A percentile compares a stretch with the other conserved stretches of the same genome.
phyloP scores from a whole-genome alignment of 441 rosid species.

The Lepidium campestre region DNA sequence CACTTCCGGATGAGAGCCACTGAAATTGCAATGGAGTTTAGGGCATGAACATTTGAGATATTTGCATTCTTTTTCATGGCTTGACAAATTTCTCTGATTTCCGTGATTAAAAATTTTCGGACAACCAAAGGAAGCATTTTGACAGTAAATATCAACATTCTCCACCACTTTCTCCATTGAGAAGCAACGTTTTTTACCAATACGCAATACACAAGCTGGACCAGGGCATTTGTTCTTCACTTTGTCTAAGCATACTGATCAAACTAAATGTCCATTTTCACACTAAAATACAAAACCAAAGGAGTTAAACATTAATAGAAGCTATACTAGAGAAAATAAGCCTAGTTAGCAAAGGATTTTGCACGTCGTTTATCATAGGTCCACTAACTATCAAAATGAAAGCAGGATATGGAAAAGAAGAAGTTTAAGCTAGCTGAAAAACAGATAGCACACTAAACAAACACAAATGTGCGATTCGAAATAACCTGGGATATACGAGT shows the following conservation, averaged over 20 bases:
- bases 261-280: not conserved
- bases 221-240: not conserved
- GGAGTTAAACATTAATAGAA: not conserved
- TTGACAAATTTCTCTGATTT: not conserved
- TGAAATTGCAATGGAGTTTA: not conserved
- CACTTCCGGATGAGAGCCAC: not conserved
- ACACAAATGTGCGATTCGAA: not conserved
- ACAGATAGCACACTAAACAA: not conserved
- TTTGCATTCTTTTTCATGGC: not conserved
- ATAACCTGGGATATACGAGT: not conserved
- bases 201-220: not conserved
- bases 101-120: not conserved
- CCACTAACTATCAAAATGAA: no score
- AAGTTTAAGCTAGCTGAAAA: not conserved
- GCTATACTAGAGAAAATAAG: not conserved
- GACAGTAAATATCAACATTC: not conserved
- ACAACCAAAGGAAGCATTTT: not conserved
- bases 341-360: not conserved
- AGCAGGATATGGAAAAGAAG: no score
- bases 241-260: not conserved
- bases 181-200: not conserved
- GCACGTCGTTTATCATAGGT: no score
- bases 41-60: not conserved
- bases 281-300: not conserved
- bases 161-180: not conserved